Evolutionary conservation across 2,329 filamentous ascomycete genomes (phyloP).

Genomic region (Colletotrichum sp.): DNA sequence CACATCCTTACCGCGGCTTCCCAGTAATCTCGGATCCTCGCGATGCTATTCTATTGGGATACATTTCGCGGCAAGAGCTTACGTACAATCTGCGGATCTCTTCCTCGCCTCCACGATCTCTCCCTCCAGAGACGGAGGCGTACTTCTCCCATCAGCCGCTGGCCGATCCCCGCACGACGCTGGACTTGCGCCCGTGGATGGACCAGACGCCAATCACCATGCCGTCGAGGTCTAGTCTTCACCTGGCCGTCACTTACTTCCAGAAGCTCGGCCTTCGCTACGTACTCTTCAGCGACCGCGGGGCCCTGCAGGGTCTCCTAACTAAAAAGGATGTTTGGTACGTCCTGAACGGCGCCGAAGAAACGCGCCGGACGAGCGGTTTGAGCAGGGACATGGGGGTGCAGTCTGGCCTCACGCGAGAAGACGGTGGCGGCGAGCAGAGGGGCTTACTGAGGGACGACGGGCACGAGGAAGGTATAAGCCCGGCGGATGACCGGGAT

Average conservation of each 20-base stretch:
- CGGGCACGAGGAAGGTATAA: constrained; percentile 36
- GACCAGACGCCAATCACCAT: constrained; percentile 96
- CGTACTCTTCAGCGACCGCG: constrained; percentile 84
- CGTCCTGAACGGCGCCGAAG: constrained; percentile 80
- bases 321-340: constrained; percentile 99
- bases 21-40: constrained; percentile 83
- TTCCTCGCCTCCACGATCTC: constrained; percentile 57
- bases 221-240: constrained; percentile 75
- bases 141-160: constrained; percentile 87
- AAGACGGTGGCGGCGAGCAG: constrained; percentile 44
- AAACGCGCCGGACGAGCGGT: constrained; percentile 52
- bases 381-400: constrained; percentile 28
- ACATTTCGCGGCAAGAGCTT: constrained; percentile 92
- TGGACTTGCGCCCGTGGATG: constrained; percentile 97
- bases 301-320: constrained; percentile 80
- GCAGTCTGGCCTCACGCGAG: constrained; percentile 40
- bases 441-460: constrained; percentile 45
- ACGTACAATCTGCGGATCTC: constrained; percentile 77
- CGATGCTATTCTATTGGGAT: constrained; percentile 83
- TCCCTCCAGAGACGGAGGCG: constrained; percentile 75
- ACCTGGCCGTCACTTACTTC: constrained; percentile 91
- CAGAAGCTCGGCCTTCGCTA: constrained; percentile 92
- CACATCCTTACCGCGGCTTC: constrained; percentile 86
- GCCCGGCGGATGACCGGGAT: constrained; percentile 22
- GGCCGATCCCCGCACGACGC: constrained; percentile 75